Percentiles rank a stretch among this genome's conserved stretches.
These are phyloP conservation scores for Cucurbita pepo DNA, from an alignment of 306 rosid species.

Conservation along the genomic window DNA sequence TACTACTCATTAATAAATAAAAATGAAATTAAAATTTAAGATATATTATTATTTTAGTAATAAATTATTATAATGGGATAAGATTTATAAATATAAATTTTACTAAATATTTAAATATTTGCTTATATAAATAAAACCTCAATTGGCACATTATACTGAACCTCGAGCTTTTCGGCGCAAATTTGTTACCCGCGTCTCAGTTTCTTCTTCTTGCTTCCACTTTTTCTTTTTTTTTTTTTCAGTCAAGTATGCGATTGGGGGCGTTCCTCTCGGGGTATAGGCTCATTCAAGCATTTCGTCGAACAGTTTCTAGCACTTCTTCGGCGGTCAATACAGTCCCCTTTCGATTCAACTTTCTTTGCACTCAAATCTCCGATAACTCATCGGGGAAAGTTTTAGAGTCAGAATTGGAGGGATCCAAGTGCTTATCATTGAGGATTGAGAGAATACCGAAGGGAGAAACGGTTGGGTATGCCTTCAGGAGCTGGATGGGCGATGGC, in stretches of 20 bases:
- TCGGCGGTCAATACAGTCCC: constrained; percentile 4
- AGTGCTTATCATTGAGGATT: constrained; percentile 50
- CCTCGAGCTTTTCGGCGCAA: neutral
- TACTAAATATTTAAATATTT: no score
- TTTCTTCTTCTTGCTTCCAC: neutral
- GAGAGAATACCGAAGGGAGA: constrained; percentile 51
- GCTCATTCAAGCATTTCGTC: constrained; percentile 45
- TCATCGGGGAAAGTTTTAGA: constrained; percentile 5
- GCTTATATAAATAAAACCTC: no score
- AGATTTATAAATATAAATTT: no score
- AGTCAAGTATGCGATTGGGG: neutral
- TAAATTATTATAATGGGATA: no score
- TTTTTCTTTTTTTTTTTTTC: neutral
- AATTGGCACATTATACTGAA: neutral
- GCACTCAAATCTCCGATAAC: constrained; percentile 27
- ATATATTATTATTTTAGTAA: no score
- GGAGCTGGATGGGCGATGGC: constrained; percentile 90
- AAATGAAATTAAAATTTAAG: no score
- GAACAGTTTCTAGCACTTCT: constrained; percentile 22
- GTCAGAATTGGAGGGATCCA: constrained; percentile 13
- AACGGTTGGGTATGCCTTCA: constrained; percentile 52
- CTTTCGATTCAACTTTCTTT: constrained; percentile 13
- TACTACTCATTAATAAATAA: no score
- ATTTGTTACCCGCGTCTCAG: neutral
- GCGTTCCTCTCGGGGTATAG: neutral